phyloP scores from a whole-genome alignment of 495 filamentous ascomycete species.

The Cladorrhinum samala region DNA sequence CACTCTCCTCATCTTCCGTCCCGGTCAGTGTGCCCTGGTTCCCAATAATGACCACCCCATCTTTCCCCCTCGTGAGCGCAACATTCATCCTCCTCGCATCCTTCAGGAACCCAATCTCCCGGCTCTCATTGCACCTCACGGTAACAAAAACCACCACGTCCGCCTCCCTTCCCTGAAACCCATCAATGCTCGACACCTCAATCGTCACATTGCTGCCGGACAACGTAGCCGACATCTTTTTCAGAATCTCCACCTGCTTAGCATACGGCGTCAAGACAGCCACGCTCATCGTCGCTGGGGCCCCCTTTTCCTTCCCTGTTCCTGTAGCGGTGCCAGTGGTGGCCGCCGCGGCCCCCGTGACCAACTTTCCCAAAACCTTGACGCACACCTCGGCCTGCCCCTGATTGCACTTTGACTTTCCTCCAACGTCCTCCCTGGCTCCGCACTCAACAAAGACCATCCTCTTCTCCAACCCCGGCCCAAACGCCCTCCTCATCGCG shows the following conservation, averaged over 20 bases:
- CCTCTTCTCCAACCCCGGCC: constrained; percentile 13
- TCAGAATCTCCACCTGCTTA: constrained; percentile 35
- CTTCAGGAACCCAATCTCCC: constrained; percentile 46
- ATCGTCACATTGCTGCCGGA: constrained; percentile 13
- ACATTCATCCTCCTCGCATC: constrained; percentile 48
- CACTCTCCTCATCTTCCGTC: constrained; percentile 1
- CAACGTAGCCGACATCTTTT: constrained; percentile 16
- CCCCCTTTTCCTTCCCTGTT: neutral
- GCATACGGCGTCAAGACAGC: constrained; percentile 42
- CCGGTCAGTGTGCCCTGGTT: neutral
- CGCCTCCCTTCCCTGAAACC: constrained; percentile 47
- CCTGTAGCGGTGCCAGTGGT: neutral
- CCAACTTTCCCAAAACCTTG: neutral
- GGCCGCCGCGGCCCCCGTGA: no score
- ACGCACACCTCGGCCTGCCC: constrained; percentile 32
- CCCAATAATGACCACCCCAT: constrained; percentile 43
- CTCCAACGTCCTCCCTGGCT: constrained; percentile 34
- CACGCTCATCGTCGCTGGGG: neutral
- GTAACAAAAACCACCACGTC: constrained; percentile 48
- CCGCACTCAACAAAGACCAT: constrained; percentile 41
- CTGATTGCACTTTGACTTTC: constrained; percentile 41
- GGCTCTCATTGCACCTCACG: constrained; percentile 40
- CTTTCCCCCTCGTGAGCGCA: constrained; percentile 42
- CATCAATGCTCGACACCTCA: constrained; percentile 44
- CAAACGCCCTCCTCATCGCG: constrained; percentile 23